Base-by-base conservation (phyloP, 1,139 yeast species). In the Geotrichum candidum region DNA sequence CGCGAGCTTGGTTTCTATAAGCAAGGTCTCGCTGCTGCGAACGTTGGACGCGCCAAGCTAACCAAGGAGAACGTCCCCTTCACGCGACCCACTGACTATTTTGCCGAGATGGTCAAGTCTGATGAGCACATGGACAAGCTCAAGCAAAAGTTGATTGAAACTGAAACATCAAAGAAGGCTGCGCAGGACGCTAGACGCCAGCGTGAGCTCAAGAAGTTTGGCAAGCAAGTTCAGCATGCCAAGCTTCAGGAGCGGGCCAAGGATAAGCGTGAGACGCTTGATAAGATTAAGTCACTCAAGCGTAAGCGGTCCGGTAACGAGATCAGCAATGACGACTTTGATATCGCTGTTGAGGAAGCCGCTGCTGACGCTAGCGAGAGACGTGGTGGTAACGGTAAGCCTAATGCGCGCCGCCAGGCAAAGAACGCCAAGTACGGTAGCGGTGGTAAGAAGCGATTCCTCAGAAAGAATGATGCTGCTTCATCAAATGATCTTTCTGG, bases 91-190 rank as follows among this genome's bases (percentile, higher is more conserved):
- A 78, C 84, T 70, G 99, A 94, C 74, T 94, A 90, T 75, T 94
- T 94, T 77, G 99, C 99, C 11, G 99, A 94, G 77, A 94, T 94
- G 99, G 90, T 91, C 66, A 94, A 94, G 79, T 87, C 92, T 64
- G 99, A 94, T 75, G 97, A 91, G 74, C 99, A 94, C 76, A 94
- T 94, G 99, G 97, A 91, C 72, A 90, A 85, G 76, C 82, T 94
- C 71, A 91, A 90, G 81, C 80, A 80, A 72, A 90, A 90, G 76
- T 81, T 94, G 69, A 80, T 91, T 55, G 83, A 84, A 65, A 97
- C 90, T 72, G 97, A 96, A 59, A 88, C 95, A 48, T 87, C 88
- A 72, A 90, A 88, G 83, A 89, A 89, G 77, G 97, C 97, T 1
- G 82, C 91, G 57, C 95, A 90, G 75, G 98, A 91, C 62, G 96